phyloP scores from a whole-genome alignment of 495 filamentous ascomycete species.

The Aspergillus wentii region DNA sequence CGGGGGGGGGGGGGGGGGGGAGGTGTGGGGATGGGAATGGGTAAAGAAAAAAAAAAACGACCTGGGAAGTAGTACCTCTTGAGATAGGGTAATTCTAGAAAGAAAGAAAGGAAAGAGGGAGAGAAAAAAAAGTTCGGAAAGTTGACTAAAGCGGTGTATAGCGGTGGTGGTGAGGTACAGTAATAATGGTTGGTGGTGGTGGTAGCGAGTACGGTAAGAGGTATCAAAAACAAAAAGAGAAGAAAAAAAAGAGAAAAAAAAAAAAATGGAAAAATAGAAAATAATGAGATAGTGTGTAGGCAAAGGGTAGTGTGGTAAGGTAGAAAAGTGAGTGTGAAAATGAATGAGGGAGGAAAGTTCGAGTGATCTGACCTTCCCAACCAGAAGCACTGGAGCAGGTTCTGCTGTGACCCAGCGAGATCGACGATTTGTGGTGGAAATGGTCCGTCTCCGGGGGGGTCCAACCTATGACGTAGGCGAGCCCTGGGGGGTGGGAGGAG shows the following conservation, averaged over 20 bases:
- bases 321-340: constrained; percentile 5
- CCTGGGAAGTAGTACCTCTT: too few species aligned
- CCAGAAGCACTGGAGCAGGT: constrained; percentile 11
- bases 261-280: background rate
- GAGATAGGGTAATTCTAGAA: too few species aligned
- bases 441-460: constrained; percentile 26
- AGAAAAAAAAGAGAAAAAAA: constrained; percentile 4
- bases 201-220: too few species aligned
- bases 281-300: too few species aligned
- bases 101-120: background rate
- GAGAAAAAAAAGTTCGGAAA: constrained; percentile 4
- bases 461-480: constrained; percentile 33
- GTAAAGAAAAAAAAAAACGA: constrained; percentile 4
- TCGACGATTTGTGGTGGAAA: constrained; percentile 26
- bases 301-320: background rate
- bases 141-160: background rate
- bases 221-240: constrained; percentile 5
- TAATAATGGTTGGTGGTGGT: too few species aligned
- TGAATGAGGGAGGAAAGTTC: constrained; percentile 18
- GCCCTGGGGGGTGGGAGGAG: constrained; percentile 11
- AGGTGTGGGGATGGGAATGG: background rate
- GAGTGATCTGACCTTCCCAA: constrained; percentile 22
- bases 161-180: background rate
- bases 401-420: constrained; percentile 17
- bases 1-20: too few species aligned